These are phyloP conservation scores for Crassisporium funariophilum DNA, from an alignment of 768 basidiomycete genomes.

Conservation along the genomic window DNA sequence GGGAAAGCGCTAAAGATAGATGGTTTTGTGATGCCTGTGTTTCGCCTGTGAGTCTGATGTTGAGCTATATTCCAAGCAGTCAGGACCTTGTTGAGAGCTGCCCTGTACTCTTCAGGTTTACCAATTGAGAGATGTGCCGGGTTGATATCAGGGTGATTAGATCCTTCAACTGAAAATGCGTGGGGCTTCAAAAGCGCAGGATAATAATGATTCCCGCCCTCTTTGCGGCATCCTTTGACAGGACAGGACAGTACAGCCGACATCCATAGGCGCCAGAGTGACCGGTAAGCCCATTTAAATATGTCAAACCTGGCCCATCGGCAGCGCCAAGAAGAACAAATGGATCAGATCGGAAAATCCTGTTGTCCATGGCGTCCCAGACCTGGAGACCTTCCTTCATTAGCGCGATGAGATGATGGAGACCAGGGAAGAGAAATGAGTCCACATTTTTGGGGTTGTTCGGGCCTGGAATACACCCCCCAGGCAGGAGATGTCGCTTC, in stretches of 20 bases:
- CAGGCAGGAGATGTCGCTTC: slow-evolving; percentile 18
- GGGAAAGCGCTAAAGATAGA: slow-evolving; percentile 35
- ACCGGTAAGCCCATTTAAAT: background rate
- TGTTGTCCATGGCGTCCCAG: slow-evolving; percentile 20
- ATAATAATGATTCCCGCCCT: slow-evolving; percentile 32
- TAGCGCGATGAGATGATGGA: slow-evolving; percentile 10
- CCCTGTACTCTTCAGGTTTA: slow-evolving; percentile 11
- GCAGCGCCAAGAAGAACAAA: slow-evolving; percentile 22
- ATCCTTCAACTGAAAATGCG: slow-evolving; percentile 26
- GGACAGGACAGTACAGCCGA: slow-evolving; percentile 28
- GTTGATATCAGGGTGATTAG: slow-evolving; percentile 22
- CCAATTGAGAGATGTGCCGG: background rate
- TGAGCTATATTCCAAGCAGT: slow-evolving; percentile 18
- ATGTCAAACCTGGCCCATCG: slow-evolving; percentile 25
- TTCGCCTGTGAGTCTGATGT: slow-evolving; percentile 15
- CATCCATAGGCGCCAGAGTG: slow-evolving; percentile 27
- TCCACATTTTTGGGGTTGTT: slow-evolving; percentile 10
- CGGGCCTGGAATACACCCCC: slow-evolving; percentile 7
- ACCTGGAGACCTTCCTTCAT: slow-evolving; percentile 18
- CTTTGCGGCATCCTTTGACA: slow-evolving; percentile 31
- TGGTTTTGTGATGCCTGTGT: slow-evolving; percentile 38
- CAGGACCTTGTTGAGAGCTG: background rate
- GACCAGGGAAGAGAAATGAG: slow-evolving; percentile 12
- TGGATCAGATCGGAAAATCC: slow-evolving; percentile 13
- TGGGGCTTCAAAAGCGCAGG: slow-evolving; percentile 30